These are phyloP conservation scores for Apium graveolens DNA, from an alignment of 129 eudicot species.

Conservation along the genomic window DNA sequence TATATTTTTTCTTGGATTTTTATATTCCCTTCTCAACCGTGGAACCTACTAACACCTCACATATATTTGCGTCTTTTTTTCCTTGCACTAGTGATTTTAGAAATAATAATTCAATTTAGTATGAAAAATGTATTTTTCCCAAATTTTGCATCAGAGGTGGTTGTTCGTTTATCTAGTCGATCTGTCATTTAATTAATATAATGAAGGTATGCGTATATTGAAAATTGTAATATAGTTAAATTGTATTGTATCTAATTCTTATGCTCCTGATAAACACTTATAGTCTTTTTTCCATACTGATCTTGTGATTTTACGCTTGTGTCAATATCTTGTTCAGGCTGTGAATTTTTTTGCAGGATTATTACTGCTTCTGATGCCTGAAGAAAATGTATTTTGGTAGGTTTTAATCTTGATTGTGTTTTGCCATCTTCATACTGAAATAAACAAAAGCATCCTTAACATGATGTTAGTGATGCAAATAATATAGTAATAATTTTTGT, in stretches of 20 bases:
- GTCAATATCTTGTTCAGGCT: conserved; percentile 46
- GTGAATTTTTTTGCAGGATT: conserved; percentile 98
- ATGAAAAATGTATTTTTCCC: no score
- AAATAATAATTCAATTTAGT: no score
- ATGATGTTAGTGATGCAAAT: background rate
- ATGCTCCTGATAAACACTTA: background rate
- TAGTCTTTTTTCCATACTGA: background rate
- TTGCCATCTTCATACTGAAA: background rate
- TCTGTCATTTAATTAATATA: no score
- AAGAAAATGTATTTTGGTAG: conserved; percentile 99
- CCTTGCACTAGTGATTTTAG: no score
- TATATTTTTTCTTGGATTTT: no score
- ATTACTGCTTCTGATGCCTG: conserved; percentile 93
- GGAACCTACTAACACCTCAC: no score
- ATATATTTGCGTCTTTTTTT: no score
- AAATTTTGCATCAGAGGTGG: no score
- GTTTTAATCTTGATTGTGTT: conserved; percentile 19
- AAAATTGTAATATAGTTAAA: no score
- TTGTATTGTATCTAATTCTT: background rate
- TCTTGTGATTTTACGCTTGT: background rate
- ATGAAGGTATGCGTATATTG: no score
- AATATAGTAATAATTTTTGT: background rate
- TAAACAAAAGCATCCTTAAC: background rate
- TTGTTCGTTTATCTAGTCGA: no score
- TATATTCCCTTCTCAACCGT: no score